phyloP scores from a whole-genome alignment of 1,284 basidiomycete genomes.

The Puccinia coronata region DNA sequence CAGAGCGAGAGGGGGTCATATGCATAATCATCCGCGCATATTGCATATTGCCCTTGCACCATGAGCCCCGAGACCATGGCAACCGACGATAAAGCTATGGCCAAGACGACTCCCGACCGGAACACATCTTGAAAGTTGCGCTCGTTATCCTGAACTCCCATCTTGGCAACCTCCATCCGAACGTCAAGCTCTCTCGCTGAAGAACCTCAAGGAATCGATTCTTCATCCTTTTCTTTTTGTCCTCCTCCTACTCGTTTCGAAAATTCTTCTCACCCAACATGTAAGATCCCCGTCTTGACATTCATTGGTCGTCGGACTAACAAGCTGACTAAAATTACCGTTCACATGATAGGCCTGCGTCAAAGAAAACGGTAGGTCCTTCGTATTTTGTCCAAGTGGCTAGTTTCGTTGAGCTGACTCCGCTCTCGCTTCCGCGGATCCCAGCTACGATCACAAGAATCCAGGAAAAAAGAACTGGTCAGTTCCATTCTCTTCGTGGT shows the following conservation, averaged over 20 bases:
- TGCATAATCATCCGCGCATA: background rate
- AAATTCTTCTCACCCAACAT: background rate
- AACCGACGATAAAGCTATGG: background rate
- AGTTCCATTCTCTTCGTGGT: background rate
- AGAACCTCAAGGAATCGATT: no score
- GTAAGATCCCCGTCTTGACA: background rate
- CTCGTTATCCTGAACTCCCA: background rate
- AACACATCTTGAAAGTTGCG: background rate
- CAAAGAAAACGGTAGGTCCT: slow-evolving; percentile 43
- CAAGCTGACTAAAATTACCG: background rate
- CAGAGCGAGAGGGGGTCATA: no score
- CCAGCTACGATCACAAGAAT: slow-evolving; percentile 46
- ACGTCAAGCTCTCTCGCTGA: background rate
- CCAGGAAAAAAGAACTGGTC: slow-evolving; percentile 43
- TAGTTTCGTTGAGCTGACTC: background rate
- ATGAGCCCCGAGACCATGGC: background rate
- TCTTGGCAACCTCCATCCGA: background rate
- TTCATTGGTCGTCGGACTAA: background rate
- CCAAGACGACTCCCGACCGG: background rate
- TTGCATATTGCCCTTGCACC: background rate
- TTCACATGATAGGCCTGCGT: slow-evolving; percentile 33
- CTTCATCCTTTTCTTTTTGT: background rate
- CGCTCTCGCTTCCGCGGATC: background rate
- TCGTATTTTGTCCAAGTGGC: no score
- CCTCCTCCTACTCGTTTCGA: background rate